Conservation (phyloP, 1,284 basidiomycete genomes). For the Spongiforma sp. region DNA sequence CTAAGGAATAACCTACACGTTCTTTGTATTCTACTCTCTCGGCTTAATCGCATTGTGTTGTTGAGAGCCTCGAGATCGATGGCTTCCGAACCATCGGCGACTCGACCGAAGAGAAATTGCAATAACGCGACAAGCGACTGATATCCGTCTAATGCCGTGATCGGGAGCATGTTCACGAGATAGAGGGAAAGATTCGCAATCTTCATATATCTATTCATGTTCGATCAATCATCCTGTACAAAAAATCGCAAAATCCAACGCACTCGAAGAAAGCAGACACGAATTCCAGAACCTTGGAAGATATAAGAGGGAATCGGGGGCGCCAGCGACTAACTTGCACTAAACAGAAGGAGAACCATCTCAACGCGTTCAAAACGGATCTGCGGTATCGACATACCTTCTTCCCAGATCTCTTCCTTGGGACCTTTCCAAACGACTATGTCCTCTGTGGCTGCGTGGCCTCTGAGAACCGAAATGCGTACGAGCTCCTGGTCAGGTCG, state of each 20-base stretch:
- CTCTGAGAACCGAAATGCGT: constrained; percentile 45
- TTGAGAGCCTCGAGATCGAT: constrained; percentile 27
- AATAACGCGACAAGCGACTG: constrained; percentile 52
- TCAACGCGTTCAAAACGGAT: neutral
- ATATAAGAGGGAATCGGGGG: constrained; percentile 52
- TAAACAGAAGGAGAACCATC: constrained; percentile 30
- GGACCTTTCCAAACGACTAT: constrained; percentile 74
- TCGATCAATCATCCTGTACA: neutral
- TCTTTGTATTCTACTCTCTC: constrained; percentile 24
- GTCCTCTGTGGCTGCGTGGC: constrained; percentile 20
- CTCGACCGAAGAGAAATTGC: constrained; percentile 28
- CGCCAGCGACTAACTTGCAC: constrained; percentile 59
- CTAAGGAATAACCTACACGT: constrained; percentile 22
- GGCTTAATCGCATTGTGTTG: constrained; percentile 1
- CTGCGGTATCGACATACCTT: constrained; percentile 53
- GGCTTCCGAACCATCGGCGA: constrained; percentile 1
- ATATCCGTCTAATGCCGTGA: constrained; percentile 66
- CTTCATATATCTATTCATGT: constrained; percentile 57
- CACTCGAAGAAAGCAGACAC: constrained; percentile 52
- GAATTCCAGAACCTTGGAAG: constrained; percentile 47
- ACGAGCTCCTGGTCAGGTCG: constrained; percentile 51
- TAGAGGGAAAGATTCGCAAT: constrained; percentile 70
- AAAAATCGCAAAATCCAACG: constrained; percentile 26
- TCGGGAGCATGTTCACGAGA: constrained; percentile 73
- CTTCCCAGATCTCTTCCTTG: constrained; percentile 65